Conservation (phyloP, 2,329 filamentous ascomycete genomes). For the Aureobasidium sp. region DNA sequence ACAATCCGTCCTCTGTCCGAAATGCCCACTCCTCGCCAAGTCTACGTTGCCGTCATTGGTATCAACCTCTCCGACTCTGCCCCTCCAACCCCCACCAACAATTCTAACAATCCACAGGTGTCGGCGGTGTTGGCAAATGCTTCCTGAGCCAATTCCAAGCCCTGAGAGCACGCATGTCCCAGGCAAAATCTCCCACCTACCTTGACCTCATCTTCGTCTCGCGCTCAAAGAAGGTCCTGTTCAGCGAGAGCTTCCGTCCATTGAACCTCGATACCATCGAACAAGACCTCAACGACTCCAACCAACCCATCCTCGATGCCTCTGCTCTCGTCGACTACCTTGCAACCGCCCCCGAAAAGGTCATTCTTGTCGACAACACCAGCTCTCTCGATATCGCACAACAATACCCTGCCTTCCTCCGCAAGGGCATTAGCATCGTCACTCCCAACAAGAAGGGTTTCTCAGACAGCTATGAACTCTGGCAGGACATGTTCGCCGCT, state of each 20-base stretch:
- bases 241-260: constrained; percentile 75
- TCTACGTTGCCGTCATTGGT: constrained; percentile 56
- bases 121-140: constrained; percentile 91
- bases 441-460: constrained; percentile 99
- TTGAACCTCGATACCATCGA: constrained; percentile 70
- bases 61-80: too few species aligned
- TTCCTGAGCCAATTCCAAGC: constrained; percentile 85
- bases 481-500: constrained; percentile 86
- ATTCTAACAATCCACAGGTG: constrained; percentile 62
- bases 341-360: constrained; percentile 77
- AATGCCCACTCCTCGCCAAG: constrained; percentile 48
- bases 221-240: constrained; percentile 85
- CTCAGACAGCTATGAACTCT: constrained; percentile 81
- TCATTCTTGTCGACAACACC: constrained; percentile 95
- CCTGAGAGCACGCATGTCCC: constrained; percentile 67
- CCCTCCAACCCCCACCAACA: constrained; percentile 16
- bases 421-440: constrained; percentile 87
- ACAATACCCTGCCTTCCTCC: constrained; percentile 83
- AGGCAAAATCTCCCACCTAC: constrained; percentile 62
- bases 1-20: constrained; percentile 23
- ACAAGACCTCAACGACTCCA: constrained; percentile 66
- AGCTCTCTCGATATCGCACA: constrained; percentile 89
- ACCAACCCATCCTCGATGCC: constrained; percentile 71
- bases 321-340: constrained; percentile 82
- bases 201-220: constrained; percentile 87